Conservation (phyloP, 805 yeast genomes). For the Candida ortonii region DNA sequence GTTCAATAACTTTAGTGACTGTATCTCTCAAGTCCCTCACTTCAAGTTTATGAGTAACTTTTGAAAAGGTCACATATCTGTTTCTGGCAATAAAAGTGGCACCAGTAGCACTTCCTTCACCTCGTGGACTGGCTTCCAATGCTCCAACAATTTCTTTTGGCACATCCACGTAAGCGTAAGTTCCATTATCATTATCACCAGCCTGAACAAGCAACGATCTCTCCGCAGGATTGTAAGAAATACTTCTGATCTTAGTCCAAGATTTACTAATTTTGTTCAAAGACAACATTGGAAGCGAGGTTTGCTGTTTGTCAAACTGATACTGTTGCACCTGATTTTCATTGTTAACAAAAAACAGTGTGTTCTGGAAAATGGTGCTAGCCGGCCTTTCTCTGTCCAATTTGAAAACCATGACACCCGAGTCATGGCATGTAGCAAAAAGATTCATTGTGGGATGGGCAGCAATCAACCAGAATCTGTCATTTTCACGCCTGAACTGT, state of each 20-base stretch:
- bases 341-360: slow-evolving; percentile 69
- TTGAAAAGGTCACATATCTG: slow-evolving; percentile 80
- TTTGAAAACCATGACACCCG: slow-evolving; percentile 97
- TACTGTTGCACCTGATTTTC: slow-evolving; percentile 84
- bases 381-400: slow-evolving; percentile 97
- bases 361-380: slow-evolving; percentile 67
- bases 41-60: slow-evolving; percentile 62
- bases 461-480: slow-evolving; percentile 90
- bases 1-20: slow-evolving; percentile 74
- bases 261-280: slow-evolving; percentile 80
- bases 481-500: slow-evolving; percentile 90
- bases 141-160: slow-evolving; percentile 92
- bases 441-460: slow-evolving; percentile 88
- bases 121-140: slow-evolving; percentile 80
- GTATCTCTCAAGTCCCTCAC: slow-evolving; percentile 81
- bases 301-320: slow-evolving; percentile 62
- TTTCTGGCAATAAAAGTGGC: slow-evolving; percentile 94
- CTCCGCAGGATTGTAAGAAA: slow-evolving; percentile 92
- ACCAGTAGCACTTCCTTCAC: slow-evolving; percentile 76
- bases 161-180: slow-evolving; percentile 69
- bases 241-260: slow-evolving; percentile 80
- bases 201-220: slow-evolving; percentile 80
- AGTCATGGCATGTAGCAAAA: slow-evolving; percentile 95
- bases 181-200: slow-evolving; percentile 63
- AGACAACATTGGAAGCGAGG: slow-evolving; percentile 75